Percentiles rank a stretch among this genome's conserved stretches.
These are phyloP conservation scores for Aspergillus amoenus DNA, from an alignment of 2,329 filamentous ascomycete genomes.

Conservation along the genomic window DNA sequence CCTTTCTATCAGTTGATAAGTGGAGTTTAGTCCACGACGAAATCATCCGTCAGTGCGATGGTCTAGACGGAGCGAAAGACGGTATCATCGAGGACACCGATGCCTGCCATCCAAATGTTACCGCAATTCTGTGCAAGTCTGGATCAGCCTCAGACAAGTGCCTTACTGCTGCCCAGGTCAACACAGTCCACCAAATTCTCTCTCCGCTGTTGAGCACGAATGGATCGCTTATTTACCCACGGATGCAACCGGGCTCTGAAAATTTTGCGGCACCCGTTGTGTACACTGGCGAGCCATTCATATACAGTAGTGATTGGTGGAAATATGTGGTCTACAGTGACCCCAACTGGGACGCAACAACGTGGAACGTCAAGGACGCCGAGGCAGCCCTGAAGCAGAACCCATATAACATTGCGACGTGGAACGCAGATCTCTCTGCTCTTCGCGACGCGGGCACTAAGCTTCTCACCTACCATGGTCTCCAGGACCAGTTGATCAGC, in stretches of 20 bases:
- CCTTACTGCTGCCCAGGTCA: slow-evolving; percentile 46
- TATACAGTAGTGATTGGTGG: slow-evolving; percentile 28
- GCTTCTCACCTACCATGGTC: slow-evolving; percentile 44
- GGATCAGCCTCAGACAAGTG: slow-evolving; percentile 35
- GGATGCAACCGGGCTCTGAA: slow-evolving; percentile 13
- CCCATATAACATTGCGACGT: slow-evolving; percentile 52
- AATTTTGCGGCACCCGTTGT: slow-evolving; percentile 3
- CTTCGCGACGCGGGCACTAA: slow-evolving; percentile 48
- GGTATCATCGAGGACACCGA: slow-evolving; percentile 51
- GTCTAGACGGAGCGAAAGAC: slow-evolving; percentile 50
- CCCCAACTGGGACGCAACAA: slow-evolving; percentile 38
- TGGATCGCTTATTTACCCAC: slow-evolving; percentile 32
- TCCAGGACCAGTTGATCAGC: slow-evolving; percentile 52
- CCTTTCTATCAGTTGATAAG: slow-evolving; percentile 51
- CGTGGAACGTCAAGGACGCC: slow-evolving; percentile 40
- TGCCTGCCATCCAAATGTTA: slow-evolving; percentile 42
- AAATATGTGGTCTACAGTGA: slow-evolving; percentile 45
- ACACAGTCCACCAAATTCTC: slow-evolving; percentile 23
- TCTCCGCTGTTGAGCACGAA: slow-evolving; percentile 6
- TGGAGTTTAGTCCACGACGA: slow-evolving; percentile 44
- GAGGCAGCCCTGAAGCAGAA: slow-evolving; percentile 38
- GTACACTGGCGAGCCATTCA: slow-evolving; percentile 11
- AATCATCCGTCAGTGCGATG: slow-evolving; percentile 53
- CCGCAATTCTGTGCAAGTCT: slow-evolving; percentile 28
- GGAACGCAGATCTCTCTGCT: slow-evolving; percentile 47